A percentile compares a stretch with the other conserved stretches of the same genome.
These are phyloP conservation scores for Galeopsis tetrahit DNA, from an alignment of 257 asterid genomes.

Conservation along the genomic window DNA sequence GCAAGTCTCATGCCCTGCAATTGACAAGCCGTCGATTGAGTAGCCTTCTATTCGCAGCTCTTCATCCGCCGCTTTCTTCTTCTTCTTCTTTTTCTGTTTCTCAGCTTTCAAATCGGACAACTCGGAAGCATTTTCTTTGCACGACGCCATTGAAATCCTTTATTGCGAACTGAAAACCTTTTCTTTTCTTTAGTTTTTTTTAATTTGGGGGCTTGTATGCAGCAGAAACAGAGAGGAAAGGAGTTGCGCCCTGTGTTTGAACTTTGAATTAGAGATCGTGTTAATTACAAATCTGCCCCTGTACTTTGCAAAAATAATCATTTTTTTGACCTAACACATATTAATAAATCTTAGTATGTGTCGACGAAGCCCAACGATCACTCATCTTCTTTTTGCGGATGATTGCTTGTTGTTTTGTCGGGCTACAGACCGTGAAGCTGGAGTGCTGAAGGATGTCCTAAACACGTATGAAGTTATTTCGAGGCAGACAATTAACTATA, in stretches of 20 bases:
- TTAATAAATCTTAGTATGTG: too few species aligned
- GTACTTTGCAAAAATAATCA: too few species aligned
- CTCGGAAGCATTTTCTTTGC: constrained; percentile 13
- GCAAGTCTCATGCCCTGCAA: constrained; percentile 98
- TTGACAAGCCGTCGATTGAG: constrained; percentile 77
- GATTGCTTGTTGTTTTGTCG: too few species aligned
- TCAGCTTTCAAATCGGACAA: constrained; percentile 27
- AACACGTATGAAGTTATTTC: too few species aligned
- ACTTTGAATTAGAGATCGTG: background rate
- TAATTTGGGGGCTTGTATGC: background rate
- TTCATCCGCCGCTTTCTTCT: constrained; percentile 47
- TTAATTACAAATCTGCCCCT: background rate
- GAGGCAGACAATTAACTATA: too few species aligned
- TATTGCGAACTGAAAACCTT: background rate
- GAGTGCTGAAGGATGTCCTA: too few species aligned
- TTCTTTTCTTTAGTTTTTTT: background rate
- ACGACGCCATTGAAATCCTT: constrained; percentile 33
- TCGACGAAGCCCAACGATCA: too few species aligned
- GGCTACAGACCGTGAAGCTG: too few species aligned
- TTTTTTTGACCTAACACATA: too few species aligned
- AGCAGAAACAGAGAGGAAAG: background rate
- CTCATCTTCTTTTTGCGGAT: too few species aligned
- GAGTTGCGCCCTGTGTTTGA: background rate
- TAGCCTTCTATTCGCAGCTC: constrained; percentile 70
- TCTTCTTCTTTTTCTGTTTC: constrained; percentile 49